phyloP scores from a whole-genome alignment of 2,329 filamentous ascomycete species.

The Truncatella angustata region DNA sequence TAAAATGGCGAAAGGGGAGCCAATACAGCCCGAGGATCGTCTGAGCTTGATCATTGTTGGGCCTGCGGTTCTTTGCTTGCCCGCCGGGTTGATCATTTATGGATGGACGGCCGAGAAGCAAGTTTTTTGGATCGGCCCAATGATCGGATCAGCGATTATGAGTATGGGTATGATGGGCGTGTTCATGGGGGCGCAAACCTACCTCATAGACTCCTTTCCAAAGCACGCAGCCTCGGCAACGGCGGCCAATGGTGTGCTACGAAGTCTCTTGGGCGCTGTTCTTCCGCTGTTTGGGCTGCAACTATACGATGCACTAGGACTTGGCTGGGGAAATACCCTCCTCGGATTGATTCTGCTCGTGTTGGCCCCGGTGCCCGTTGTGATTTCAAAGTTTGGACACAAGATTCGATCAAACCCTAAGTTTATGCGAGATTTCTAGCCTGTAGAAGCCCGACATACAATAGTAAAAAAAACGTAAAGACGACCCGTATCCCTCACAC shows the following conservation, averaged over 20 bases:
- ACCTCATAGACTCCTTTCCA: slow-evolving; percentile 58
- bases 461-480: not conserved
- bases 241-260: slow-evolving; percentile 55
- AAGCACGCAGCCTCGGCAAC: slow-evolving; percentile 55
- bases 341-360: slow-evolving; percentile 46
- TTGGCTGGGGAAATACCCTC: slow-evolving; percentile 59
- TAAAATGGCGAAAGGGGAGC: slow-evolving; percentile 38
- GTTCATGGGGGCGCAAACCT: slow-evolving; percentile 22
- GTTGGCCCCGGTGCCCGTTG: slow-evolving; percentile 14
- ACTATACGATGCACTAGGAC: slow-evolving; percentile 50
- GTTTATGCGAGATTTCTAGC: not conserved
- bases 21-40: slow-evolving; percentile 27
- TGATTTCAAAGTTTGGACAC: not conserved
- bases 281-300: slow-evolving; percentile 49
- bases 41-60: slow-evolving; percentile 20
- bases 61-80: slow-evolving; percentile 21
- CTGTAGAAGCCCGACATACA: not conserved
- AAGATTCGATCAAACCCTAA: not conserved
- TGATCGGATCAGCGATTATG: slow-evolving; percentile 40
- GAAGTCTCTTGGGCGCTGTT: slow-evolving; percentile 47
- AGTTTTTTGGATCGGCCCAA: slow-evolving; percentile 48
- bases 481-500: not conserved
- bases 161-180: slow-evolving; percentile 33
- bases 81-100: slow-evolving; percentile 30
- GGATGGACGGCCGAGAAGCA: slow-evolving; percentile 41